Percentiles rank a stretch among this genome's conserved stretches.
Conservation (phyloP, 805 yeast genomes). For the Pichia phayaonensis region DNA sequence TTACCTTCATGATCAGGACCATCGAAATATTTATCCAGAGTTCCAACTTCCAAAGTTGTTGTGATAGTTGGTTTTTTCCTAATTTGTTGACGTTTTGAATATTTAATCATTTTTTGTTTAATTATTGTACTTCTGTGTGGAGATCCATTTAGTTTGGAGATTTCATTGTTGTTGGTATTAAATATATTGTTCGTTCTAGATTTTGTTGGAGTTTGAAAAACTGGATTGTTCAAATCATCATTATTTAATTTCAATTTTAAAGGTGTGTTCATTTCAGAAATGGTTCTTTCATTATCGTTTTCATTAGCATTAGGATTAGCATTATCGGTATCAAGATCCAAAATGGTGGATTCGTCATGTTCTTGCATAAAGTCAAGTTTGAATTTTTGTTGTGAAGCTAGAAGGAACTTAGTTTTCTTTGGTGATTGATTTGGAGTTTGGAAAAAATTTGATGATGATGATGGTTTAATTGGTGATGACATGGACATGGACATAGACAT, state of each 20-base stretch:
- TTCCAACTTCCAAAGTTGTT: slow-evolving; percentile 81
- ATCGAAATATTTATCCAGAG: slow-evolving; percentile 71
- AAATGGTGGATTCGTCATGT: slow-evolving; percentile 1
- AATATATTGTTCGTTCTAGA: slow-evolving; percentile 19
- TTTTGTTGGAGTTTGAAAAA: slow-evolving; percentile 25
- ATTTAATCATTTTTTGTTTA: slow-evolving; percentile 24
- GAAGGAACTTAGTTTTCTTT: slow-evolving; percentile 6
- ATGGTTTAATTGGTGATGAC: slow-evolving; percentile 31
- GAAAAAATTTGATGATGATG: slow-evolving; percentile 5
- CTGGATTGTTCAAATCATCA: slow-evolving; percentile 10
- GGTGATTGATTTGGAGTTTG: slow-evolving; percentile 20
- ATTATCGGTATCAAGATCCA: slow-evolving; percentile 6
- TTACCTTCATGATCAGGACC: slow-evolving; percentile 71
- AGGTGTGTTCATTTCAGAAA: slow-evolving; percentile 18
- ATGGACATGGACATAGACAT: slow-evolving; percentile 5
- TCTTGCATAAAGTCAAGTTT: neutral
- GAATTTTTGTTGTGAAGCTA: slow-evolving; percentile 1
- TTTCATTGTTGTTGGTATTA: slow-evolving; percentile 26
- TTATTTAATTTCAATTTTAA: slow-evolving; percentile 22
- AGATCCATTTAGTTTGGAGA: slow-evolving; percentile 29
- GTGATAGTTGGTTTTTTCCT: slow-evolving; percentile 43
- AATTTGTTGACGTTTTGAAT: slow-evolving; percentile 39
- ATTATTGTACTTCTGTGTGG: slow-evolving; percentile 24
- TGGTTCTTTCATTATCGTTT: slow-evolving; percentile 10
- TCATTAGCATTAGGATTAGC: neutral